A percentile compares a stretch with the other conserved stretches of the same genome.
Evolutionary conservation across 371 early-diverging fungal genomes (phyloP).

Genomic region (Rhizopus microsporus): DNA sequence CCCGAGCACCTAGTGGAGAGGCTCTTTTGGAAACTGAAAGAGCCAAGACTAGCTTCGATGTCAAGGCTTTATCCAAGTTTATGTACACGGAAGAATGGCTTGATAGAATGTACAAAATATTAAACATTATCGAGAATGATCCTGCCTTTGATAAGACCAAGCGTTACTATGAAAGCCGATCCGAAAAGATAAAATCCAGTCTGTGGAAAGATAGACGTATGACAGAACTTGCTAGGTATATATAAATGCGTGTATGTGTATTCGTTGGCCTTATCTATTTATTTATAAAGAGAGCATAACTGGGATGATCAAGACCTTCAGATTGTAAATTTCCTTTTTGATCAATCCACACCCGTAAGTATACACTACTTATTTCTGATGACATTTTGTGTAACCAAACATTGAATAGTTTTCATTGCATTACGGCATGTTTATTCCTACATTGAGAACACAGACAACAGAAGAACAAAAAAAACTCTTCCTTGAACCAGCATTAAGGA

Average conservation of each 20-base stretch:
- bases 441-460: constrained; percentile 72
- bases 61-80: constrained; percentile 52
- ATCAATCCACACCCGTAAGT: constrained; percentile 50
- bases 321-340: constrained; percentile 45
- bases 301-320: constrained; percentile 38
- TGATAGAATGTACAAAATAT: constrained; percentile 48
- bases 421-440: constrained; percentile 78
- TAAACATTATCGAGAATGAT: constrained; percentile 55
- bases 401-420: constrained; percentile 47
- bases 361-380: background rate
- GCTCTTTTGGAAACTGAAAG: constrained; percentile 57
- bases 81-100: constrained; percentile 59
- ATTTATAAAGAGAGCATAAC: constrained; percentile 35
- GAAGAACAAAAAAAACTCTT: constrained; percentile 79
- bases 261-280: background rate
- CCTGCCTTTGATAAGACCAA: constrained; percentile 62
- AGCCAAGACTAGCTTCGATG: constrained; percentile 55
- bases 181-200: constrained; percentile 46
- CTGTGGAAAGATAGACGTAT: constrained; percentile 54
- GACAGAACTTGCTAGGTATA: constrained; percentile 47
- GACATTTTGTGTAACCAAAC: background rate
- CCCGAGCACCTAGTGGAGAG: constrained; percentile 57
- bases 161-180: constrained; percentile 55
- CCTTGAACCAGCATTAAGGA: constrained; percentile 69
- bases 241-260: background rate